Conservation (phyloP, 805 yeast genomes). For the Candida railenensis region DNA sequence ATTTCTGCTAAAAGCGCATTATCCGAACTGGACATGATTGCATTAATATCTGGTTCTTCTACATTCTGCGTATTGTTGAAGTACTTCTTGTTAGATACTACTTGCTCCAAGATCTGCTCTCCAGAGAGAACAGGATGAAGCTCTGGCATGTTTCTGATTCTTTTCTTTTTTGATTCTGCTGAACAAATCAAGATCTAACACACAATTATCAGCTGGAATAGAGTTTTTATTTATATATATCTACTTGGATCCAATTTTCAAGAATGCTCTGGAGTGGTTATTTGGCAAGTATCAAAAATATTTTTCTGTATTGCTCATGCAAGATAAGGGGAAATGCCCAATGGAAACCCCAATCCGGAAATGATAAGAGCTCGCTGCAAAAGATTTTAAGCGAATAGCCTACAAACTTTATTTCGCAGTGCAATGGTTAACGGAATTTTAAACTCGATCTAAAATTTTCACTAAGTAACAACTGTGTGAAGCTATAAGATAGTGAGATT, state of each 20-base stretch:
- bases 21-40: slow-evolving; percentile 18
- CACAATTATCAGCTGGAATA: no score
- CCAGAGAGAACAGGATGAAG: slow-evolving; percentile 14
- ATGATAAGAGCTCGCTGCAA: neutral
- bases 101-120: slow-evolving; percentile 26
- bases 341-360: neutral
- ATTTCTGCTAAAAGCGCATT: slow-evolving; percentile 30
- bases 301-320: neutral
- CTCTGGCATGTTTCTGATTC: neutral
- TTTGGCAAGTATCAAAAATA: no score
- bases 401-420: no score
- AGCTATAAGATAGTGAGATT: no score
- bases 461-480: no score
- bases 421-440: no score
- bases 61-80: slow-evolving; percentile 30
- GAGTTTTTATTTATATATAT: no score
- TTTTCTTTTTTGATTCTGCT: neutral
- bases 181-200: no score
- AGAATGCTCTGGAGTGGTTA: no score
- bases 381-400: neutral
- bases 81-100: slow-evolving; percentile 20
- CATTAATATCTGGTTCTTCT: slow-evolving; percentile 23
- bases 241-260: no score
- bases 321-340: neutral
- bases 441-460: no score